These are phyloP conservation scores for Colletotrichum orchidophilum DNA, from an alignment of 2,329 filamentous ascomycete genomes.

Conservation along the genomic window DNA sequence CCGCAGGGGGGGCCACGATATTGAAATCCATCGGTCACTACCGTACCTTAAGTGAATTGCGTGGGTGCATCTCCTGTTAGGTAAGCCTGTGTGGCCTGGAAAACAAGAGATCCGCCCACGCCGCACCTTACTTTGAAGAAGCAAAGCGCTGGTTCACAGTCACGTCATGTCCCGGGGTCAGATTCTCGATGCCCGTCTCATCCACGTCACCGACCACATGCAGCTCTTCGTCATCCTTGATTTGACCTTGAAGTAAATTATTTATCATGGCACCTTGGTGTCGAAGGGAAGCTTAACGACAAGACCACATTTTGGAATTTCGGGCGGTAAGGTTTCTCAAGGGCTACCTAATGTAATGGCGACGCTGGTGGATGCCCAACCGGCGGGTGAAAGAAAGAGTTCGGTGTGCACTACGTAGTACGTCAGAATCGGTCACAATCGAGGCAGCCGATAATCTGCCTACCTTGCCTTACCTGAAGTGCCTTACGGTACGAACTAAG, in stretches of 20 bases:
- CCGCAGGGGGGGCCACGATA: too few relatives aligned
- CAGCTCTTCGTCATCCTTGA: not conserved
- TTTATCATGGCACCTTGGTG: too few relatives aligned
- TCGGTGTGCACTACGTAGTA: not conserved
- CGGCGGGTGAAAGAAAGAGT: not conserved
- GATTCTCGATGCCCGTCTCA: not conserved
- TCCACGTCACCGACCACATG: not conserved
- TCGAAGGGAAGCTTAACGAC: not conserved
- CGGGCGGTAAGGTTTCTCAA: not conserved
- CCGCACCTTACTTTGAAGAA: not conserved
- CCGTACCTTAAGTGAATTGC: too few relatives aligned
- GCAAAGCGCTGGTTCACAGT: not conserved
- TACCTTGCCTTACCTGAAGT: not conserved
- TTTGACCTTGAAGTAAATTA: too few relatives aligned
- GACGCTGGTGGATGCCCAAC: not conserved
- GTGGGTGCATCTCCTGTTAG: too few relatives aligned
- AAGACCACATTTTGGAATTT: not conserved
- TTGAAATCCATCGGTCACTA: too few relatives aligned
- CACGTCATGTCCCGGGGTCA: not conserved
- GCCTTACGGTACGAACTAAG: not conserved
- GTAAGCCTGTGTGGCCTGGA: too few relatives aligned
- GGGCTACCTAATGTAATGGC: not conserved
- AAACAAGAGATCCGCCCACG: too few relatives aligned
- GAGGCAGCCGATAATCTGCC: not conserved
- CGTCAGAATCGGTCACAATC: too few relatives aligned